A percentile compares a stretch with the other conserved stretches of the same genome.
Conservation (phyloP, 352 stramenopile genomes). For the Pythium apleroticum region DNA sequence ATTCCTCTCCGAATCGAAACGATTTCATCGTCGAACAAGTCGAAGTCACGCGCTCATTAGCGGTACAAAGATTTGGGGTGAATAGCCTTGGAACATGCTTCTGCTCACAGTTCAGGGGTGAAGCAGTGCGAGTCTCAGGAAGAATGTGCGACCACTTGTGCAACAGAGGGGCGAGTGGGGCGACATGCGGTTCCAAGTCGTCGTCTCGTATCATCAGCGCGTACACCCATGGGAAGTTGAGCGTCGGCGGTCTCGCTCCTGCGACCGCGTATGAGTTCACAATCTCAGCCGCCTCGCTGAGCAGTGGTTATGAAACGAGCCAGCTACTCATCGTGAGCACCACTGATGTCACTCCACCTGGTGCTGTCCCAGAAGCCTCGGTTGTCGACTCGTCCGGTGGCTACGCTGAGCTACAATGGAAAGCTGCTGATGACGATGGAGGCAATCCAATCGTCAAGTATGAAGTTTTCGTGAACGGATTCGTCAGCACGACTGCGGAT, state of each 20-base stretch:
- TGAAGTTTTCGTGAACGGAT: constrained; percentile 48
- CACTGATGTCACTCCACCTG: constrained; percentile 32
- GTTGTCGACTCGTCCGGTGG: constrained; percentile 30
- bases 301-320: constrained; percentile 33
- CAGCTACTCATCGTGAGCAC: constrained; percentile 35
- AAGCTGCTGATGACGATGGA: constrained; percentile 38
- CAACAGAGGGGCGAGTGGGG: not conserved
- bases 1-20: constrained; percentile 34
- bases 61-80: constrained; percentile 33
- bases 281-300: constrained; percentile 28
- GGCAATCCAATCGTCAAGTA: constrained; percentile 39
- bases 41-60: constrained; percentile 8
- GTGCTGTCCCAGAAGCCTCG: constrained; percentile 31
- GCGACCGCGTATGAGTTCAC: constrained; percentile 40
- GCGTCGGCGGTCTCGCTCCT: constrained; percentile 34
- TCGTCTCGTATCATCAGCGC: constrained; percentile 28
- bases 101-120: constrained; percentile 31
- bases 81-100: constrained; percentile 34
- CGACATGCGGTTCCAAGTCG: constrained; percentile 24
- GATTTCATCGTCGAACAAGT: constrained; percentile 46
- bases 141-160: constrained; percentile 27
- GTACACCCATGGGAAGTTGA: constrained; percentile 36
- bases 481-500: constrained; percentile 25
- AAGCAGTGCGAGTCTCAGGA: constrained; percentile 4
- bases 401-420: constrained; percentile 52